phyloP scores from a whole-genome alignment of 306 rosid species.

The Sesbania bispinosa region DNA sequence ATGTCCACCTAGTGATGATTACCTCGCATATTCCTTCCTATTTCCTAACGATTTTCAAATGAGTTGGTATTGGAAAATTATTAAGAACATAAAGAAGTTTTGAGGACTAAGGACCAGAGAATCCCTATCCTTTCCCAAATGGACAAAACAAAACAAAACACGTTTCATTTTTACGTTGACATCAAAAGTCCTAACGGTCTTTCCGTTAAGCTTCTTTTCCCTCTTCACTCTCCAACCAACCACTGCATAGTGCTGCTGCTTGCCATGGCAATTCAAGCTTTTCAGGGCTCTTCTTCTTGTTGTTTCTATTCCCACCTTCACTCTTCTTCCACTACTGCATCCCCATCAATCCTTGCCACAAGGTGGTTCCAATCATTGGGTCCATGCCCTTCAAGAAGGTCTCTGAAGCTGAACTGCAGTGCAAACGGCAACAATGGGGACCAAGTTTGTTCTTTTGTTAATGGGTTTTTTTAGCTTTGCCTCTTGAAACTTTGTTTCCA shows the following conservation, averaged over 20 bases:
- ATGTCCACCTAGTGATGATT: too few species aligned
- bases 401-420: slow-evolving; percentile 40
- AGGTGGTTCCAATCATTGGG: slow-evolving; percentile 18
- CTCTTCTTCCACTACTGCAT: slow-evolving; percentile 27
- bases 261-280: slow-evolving; percentile 32
- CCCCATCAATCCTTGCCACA: slow-evolving; percentile 16
- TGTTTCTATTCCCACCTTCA: slow-evolving; percentile 30
- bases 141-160: background rate
- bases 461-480: background rate
- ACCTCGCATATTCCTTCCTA: too few species aligned
- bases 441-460: slow-evolving; percentile 33
- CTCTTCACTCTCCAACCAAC: background rate
- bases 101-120: slow-evolving; percentile 27
- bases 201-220: background rate
- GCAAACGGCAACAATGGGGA: slow-evolving; percentile 37
- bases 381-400: slow-evolving; percentile 28
- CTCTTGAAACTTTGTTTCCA: background rate
- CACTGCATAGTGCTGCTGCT: background rate
- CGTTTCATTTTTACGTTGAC: background rate
- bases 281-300: slow-evolving; percentile 29
- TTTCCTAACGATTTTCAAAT: background rate
- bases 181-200: slow-evolving; percentile 4
- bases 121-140: slow-evolving; percentile 30
- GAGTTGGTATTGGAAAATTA: background rate
- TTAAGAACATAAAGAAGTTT: background rate